Percentiles rank a stretch among this genome's conserved stretches.
These are phyloP conservation scores for Plasmodium adleri DNA, from an alignment of 169 alveolate species.

Conservation along the genomic window DNA sequence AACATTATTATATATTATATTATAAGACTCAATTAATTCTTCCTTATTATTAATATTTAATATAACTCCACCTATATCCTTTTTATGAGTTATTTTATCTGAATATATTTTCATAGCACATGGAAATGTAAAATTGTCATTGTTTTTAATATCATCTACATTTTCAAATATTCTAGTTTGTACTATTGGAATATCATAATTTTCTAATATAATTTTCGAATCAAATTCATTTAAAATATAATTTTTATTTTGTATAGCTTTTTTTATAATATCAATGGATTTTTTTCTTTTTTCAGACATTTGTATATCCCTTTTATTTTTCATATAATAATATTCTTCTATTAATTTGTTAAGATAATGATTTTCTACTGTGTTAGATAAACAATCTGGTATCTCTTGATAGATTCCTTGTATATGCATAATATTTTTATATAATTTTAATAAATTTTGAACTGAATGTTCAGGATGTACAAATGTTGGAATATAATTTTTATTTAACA, in stretches of 20 bases:
- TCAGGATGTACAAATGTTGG: slow-evolving; percentile 85
- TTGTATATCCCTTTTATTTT: not conserved
- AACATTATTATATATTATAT: slow-evolving; percentile 62
- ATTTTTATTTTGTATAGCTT: slow-evolving; percentile 37
- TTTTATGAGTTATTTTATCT: slow-evolving; percentile 80
- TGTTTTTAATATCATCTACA: slow-evolving; percentile 56
- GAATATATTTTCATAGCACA: slow-evolving; percentile 83
- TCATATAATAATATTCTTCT: slow-evolving; percentile 10
- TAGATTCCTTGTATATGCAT: slow-evolving; percentile 47
- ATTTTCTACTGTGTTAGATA: slow-evolving; percentile 22
- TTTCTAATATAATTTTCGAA: slow-evolving; percentile 75
- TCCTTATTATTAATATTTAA: slow-evolving; percentile 75
- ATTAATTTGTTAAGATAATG: slow-evolving; percentile 28
- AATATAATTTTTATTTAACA: slow-evolving; percentile 79
- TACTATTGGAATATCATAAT: slow-evolving; percentile 77
- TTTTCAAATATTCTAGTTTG: slow-evolving; percentile 58
- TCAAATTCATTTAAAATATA: slow-evolving; percentile 77
- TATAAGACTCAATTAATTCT: slow-evolving; percentile 68
- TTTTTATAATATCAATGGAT: slow-evolving; percentile 55
- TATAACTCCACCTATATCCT: slow-evolving; percentile 84
- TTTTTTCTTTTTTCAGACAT: not conserved
- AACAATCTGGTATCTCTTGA: slow-evolving; percentile 31
- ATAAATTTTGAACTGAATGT: slow-evolving; percentile 73
- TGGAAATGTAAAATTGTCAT: slow-evolving; percentile 50
- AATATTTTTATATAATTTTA: slow-evolving; percentile 41